A percentile compares a stretch with the other conserved stretches of the same genome.
phyloP scores from a whole-genome alignment of 495 filamentous ascomycete genomes.

The Talaromyces ruber region DNA sequence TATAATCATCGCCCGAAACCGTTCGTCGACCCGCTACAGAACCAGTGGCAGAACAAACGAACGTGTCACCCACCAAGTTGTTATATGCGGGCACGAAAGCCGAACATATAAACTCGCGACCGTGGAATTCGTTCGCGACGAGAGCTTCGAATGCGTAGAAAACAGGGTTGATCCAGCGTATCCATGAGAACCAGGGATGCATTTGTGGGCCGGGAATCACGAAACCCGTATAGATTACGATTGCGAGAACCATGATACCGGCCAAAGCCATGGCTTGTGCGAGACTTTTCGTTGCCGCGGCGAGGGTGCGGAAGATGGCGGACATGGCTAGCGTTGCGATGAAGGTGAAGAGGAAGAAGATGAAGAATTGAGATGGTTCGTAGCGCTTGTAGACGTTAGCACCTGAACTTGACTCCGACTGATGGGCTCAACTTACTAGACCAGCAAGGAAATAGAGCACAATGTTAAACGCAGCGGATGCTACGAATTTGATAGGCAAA shows the following conservation, averaged over 20 bases:
- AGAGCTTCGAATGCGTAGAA: constrained; percentile 35
- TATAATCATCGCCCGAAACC: constrained; percentile 43
- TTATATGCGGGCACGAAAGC: constrained; percentile 38
- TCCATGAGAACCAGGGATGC: constrained; percentile 41
- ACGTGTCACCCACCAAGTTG: constrained; percentile 22
- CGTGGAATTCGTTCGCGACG: constrained; percentile 51
- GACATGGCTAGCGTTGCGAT: constrained; percentile 46
- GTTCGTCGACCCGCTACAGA: constrained; percentile 31
- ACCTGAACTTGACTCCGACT: no score
- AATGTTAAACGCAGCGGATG: constrained; percentile 36
- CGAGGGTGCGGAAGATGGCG: constrained; percentile 35
- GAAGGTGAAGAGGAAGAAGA: constrained; percentile 45
- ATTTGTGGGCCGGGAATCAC: constrained; percentile 32
- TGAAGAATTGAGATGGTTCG: constrained; percentile 41
- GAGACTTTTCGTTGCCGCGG: constrained; percentile 31
- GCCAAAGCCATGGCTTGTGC: constrained; percentile 37
- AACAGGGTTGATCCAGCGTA: constrained; percentile 35
- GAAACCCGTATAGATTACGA: constrained; percentile 38
- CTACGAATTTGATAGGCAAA: constrained; percentile 40
- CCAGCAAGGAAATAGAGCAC: constrained; percentile 47
- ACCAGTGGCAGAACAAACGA: constrained; percentile 41
- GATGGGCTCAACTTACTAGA: constrained; percentile 14
- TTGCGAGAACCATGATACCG: constrained; percentile 30
- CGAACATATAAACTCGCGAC: constrained; percentile 36
- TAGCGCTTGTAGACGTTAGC: constrained; percentile 12